Evolutionary conservation across 352 stramenopile genomes (phyloP).

Genomic region (Globisporangium nunn): DNA sequence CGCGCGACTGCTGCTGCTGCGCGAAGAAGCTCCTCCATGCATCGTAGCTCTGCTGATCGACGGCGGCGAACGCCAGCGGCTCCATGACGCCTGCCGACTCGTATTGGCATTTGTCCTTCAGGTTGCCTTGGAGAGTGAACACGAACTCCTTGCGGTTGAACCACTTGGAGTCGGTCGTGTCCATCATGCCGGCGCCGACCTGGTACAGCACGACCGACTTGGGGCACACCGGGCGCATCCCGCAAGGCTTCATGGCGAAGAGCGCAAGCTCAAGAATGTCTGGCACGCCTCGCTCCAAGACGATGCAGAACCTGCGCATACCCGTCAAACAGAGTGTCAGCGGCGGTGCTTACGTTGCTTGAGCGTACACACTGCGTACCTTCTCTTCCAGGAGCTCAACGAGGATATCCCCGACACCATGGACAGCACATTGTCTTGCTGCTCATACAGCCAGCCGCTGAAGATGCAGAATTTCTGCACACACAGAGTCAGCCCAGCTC

Average conservation of each 20-base stretch:
- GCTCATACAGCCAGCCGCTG: slow-evolving; percentile 56
- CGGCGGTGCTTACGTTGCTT: not conserved
- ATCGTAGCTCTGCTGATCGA: slow-evolving; percentile 33
- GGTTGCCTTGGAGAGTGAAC: slow-evolving; percentile 39
- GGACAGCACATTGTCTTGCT: slow-evolving; percentile 57
- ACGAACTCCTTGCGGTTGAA: slow-evolving; percentile 64
- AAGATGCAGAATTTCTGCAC: slow-evolving; percentile 46
- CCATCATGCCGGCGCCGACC: slow-evolving; percentile 33
- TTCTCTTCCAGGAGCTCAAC: slow-evolving; percentile 48
- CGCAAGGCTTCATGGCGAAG: slow-evolving; percentile 43
- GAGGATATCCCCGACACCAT: slow-evolving; percentile 48
- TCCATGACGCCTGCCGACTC: slow-evolving; percentile 26
- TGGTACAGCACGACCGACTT: slow-evolving; percentile 57
- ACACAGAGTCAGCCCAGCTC: not conserved
- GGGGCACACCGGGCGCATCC: slow-evolving; percentile 42
- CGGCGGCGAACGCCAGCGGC: slow-evolving; percentile 48
- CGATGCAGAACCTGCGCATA: slow-evolving; percentile 41
- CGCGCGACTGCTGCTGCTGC: slow-evolving; percentile 32
- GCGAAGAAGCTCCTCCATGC: slow-evolving; percentile 58
- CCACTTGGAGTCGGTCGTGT: slow-evolving; percentile 48
- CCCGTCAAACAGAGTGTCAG: not conserved
- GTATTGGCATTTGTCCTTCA: slow-evolving; percentile 26
- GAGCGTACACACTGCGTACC: slow-evolving; percentile 11
- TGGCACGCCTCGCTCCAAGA: slow-evolving; percentile 51
- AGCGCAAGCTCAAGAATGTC: slow-evolving; percentile 66